Percentiles rank a stretch among this genome's conserved stretches.
phyloP scores from a whole-genome alignment of 2,329 filamentous ascomycete genomes.

The Fonsecaea multimorphosa region DNA sequence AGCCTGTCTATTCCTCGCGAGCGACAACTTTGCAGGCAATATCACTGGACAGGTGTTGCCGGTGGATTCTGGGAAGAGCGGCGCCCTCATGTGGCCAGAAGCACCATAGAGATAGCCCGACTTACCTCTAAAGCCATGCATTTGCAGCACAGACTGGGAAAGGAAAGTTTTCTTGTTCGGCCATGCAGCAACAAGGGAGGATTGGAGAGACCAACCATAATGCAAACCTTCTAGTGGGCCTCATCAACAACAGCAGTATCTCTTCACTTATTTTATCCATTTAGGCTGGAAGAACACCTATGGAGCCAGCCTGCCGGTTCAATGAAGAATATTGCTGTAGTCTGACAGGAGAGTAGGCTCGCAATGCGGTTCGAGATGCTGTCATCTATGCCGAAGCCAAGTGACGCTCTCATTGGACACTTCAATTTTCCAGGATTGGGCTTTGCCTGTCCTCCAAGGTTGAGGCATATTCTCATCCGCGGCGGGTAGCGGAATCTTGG shows the following conservation, averaged over 20 bases:
- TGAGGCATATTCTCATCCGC: neutral
- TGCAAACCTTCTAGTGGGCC: neutral
- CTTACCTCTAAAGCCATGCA: neutral
- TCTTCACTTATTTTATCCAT: neutral
- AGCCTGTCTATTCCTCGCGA: conserved; percentile 54
- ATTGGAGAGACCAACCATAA: neutral
- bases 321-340: neutral
- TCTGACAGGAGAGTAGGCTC: neutral
- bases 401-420: neutral
- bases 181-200: neutral
- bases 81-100: conserved; percentile 48
- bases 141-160: neutral
- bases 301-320: neutral
- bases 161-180: neutral
- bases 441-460: neutral
- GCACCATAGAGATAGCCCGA: conserved; percentile 3
- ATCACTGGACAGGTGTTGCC: conserved; percentile 54
- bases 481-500: neutral
- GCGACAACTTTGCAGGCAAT: conserved; percentile 53
- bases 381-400: neutral
- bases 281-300: neutral
- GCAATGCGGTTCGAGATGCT: neutral
- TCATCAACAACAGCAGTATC: neutral
- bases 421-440: neutral
- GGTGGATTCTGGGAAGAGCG: conserved; percentile 56